Base-by-base conservation (phyloP, 352 stramenopile genomes). In the Blastocystis hominis region DNA sequence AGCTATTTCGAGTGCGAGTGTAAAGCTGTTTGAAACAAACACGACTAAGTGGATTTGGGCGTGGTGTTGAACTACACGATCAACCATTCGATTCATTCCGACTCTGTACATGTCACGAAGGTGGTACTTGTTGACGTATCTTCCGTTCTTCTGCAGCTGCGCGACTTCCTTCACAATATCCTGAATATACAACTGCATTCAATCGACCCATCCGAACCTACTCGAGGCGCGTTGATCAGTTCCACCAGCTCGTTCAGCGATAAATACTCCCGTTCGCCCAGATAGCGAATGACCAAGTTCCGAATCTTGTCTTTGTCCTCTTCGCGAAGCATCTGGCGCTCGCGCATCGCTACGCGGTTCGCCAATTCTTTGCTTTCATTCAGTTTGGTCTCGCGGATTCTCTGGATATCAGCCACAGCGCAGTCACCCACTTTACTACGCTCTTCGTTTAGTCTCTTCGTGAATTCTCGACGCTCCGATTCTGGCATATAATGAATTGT, bases 1-100 rank as follows among this genome's bases (percentile, higher is more conserved):
- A 84, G 55, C 10, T 84, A 9, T 84, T 68, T 44, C 50, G 72
- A 15, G 55, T 84, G 13, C 44, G 66, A 77, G 46, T 77, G 15
- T 77, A 13, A n/a, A 59, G 10, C n/a, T 13, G 13, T 59, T 59
- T 13, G 13, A n/a, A 59, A 59, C 50, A 59, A 59, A n/a, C 50
- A 59, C 50, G 13, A 59, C n/a, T 59, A 59, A 20, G 50, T 59
- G 13, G 50, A 20, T 59, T 59, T 59, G 10, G 50, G n/a, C 50
- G 50, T 13, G n/a, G 50, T 20, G 10, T 13, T 59, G n/a, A 59
- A 59, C 50, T 59, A 59, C 50, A 59, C 24, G 50, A 59, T 59
- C 10, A 59, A n/a, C n/a, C 13, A 13, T 0, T 59, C 50, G n/a
- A 20, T 20, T 59, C 50, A n/a, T n/a, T 50, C 24, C 20, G 10